Evolutionary conservation across 2,329 filamentous ascomycete genomes (phyloP).

Genomic region (Cladophialophora immunda): DNA sequence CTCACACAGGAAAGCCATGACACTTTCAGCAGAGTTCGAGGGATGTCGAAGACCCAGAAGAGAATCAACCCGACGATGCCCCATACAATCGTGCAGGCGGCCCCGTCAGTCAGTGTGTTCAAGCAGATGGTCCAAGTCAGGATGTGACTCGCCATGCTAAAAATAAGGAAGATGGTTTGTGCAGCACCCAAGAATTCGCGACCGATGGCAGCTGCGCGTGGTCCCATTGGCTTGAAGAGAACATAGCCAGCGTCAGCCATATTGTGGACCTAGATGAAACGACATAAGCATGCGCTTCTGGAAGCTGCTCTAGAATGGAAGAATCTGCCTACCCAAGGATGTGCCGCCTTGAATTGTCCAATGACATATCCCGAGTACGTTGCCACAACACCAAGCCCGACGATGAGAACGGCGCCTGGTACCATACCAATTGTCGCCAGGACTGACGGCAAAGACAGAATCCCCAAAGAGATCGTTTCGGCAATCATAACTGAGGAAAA

Average conservation of each 20-base stretch:
- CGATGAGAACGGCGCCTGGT: constrained; percentile 62
- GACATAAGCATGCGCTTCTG: constrained; percentile 11
- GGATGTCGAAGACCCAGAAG: constrained; percentile 67
- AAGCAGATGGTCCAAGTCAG: constrained; percentile 75
- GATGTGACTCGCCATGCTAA: constrained; percentile 76
- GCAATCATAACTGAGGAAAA: constrained; percentile 60
- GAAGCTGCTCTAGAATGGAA: background rate
- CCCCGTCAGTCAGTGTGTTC: constrained; percentile 69
- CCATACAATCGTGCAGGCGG: constrained; percentile 71
- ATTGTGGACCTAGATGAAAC: constrained; percentile 62
- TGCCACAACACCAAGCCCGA: constrained; percentile 62
- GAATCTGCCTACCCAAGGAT: constrained; percentile 42
- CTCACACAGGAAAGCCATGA: constrained; percentile 70
- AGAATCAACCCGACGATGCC: constrained; percentile 67
- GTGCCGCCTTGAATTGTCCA: constrained; percentile 65
- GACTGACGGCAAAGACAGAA: constrained; percentile 63
- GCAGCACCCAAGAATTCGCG: constrained; percentile 70
- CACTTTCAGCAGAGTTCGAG: constrained; percentile 69
- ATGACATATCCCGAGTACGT: constrained; percentile 70
- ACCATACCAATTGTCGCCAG: constrained; percentile 63
- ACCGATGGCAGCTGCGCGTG: constrained; percentile 53
- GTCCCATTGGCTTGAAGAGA: constrained; percentile 59
- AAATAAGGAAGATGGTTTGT: constrained; percentile 71
- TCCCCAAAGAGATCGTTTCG: constrained; percentile 67
- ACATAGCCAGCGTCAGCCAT: constrained; percentile 74